phyloP scores from a whole-genome alignment of 2,329 filamentous ascomycete genomes.

The Pseudopyricularia cyperi region DNA sequence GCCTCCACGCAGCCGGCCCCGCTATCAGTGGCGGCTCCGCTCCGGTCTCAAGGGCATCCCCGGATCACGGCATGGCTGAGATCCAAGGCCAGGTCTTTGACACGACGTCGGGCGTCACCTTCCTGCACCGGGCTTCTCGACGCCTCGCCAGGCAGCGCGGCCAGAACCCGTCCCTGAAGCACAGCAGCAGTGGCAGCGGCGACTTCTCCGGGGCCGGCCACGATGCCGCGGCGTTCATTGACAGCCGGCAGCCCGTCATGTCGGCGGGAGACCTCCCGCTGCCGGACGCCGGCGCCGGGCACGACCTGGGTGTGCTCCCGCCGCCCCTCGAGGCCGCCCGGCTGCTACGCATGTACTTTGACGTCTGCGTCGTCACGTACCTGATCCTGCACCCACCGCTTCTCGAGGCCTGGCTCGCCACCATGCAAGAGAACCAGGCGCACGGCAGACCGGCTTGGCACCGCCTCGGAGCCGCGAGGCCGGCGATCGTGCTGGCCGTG shows the following conservation, averaged over 20 bases:
- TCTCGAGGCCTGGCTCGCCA: slow-evolving; percentile 26
- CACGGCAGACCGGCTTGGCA: neutral
- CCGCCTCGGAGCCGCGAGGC: neutral
- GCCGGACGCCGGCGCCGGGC: slow-evolving; percentile 28
- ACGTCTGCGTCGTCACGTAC: slow-evolving; percentile 26
- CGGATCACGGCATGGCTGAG: neutral
- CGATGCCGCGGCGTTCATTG: neutral
- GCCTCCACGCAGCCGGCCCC: neutral
- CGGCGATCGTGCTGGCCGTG: neutral
- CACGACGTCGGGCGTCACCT: neutral
- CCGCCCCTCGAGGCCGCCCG: slow-evolving; percentile 13
- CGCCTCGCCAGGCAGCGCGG: neutral
- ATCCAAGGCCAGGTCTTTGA: neutral
- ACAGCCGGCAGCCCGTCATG: neutral
- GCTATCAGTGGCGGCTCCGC: neutral
- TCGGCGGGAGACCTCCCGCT: slow-evolving; percentile 15
- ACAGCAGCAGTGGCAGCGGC: too few relatives aligned
- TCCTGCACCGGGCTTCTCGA: neutral
- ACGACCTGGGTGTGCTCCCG: slow-evolving; percentile 26
- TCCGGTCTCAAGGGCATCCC: slow-evolving; percentile 16
- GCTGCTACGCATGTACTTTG: slow-evolving; percentile 25
- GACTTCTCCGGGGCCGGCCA: neutral
- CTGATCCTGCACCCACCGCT: slow-evolving; percentile 29
- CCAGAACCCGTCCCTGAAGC: too few relatives aligned
- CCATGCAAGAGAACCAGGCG: slow-evolving; percentile 17